Percentiles rank a stretch among this genome's conserved stretches.
These are phyloP conservation scores for Cystobasidium slooffiae DNA, from an alignment of 1,284 basidiomycete species.

Conservation along the genomic window DNA sequence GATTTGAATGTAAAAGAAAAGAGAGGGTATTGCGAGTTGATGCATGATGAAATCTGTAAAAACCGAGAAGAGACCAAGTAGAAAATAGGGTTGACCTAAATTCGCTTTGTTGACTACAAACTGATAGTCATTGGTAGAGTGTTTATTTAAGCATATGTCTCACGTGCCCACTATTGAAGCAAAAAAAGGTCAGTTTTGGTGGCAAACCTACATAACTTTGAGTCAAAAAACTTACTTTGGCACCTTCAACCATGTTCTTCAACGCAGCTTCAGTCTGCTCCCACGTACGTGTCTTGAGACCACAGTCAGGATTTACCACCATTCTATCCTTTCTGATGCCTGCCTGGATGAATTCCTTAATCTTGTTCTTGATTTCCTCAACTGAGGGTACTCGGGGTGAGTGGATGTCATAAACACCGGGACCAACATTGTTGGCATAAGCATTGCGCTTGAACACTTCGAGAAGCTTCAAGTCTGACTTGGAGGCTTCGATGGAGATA, in stretches of 20 bases:
- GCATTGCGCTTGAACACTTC: conserved; percentile 93
- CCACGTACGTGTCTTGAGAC: conserved; percentile 54
- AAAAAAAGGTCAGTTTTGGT: neutral
- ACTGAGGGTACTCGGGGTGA: conserved; percentile 83
- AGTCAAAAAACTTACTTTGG: conserved; percentile 45
- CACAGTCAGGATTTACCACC: conserved; percentile 63
- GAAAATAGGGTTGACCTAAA: conserved; percentile 18
- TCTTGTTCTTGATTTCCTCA: conserved; percentile 93
- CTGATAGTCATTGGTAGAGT: neutral
- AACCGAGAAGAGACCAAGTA: neutral
- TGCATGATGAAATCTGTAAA: neutral
- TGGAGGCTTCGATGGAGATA: conserved; percentile 98
- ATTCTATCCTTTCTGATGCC: conserved; percentile 46
- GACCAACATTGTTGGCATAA: conserved; percentile 98
- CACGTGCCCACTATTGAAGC: conserved; percentile 36
- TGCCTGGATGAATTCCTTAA: conserved; percentile 69
- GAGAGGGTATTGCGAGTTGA: conserved; percentile 15
- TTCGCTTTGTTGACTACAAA: neutral
- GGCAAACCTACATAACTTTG: neutral
- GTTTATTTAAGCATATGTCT: conserved; percentile 38
- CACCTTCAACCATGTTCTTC: conserved; percentile 74
- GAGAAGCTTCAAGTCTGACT: conserved; percentile 96
- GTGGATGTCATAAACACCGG: conserved; percentile 60
- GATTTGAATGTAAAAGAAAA: neutral
- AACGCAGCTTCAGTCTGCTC: conserved; percentile 89